These are phyloP conservation scores for Groenewaldozyma salmanticensis DNA, from an alignment of 805 yeast genomes.

Conservation along the genomic window DNA sequence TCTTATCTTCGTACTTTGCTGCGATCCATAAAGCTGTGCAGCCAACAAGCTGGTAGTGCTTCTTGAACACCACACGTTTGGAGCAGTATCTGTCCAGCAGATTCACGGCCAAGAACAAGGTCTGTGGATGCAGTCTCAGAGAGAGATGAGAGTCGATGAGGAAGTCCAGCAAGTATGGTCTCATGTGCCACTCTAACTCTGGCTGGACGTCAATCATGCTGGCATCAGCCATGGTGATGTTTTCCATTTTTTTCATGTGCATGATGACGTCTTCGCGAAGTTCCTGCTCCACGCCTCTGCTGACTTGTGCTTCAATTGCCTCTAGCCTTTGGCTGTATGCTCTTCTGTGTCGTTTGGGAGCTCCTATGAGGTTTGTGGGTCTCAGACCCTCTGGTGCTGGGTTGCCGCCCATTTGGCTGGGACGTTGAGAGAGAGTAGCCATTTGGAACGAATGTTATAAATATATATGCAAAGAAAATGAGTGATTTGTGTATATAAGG, in stretches of 20 bases:
- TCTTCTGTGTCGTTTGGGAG: slow-evolving; percentile 5
- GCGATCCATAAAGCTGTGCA: slow-evolving; percentile 92
- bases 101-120: slow-evolving; percentile 56
- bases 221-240: slow-evolving; percentile 39
- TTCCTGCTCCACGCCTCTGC: slow-evolving; percentile 23
- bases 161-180: slow-evolving; percentile 72
- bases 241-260: slow-evolving; percentile 28
- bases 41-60: slow-evolving; percentile 83
- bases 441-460: too few relatives aligned
- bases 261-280: slow-evolving; percentile 29
- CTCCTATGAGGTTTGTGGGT: slow-evolving; percentile 1
- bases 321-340: slow-evolving; percentile 11
- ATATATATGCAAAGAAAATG: too few relatives aligned
- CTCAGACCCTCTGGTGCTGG: not conserved
- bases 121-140: slow-evolving; percentile 56
- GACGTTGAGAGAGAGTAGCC: too few relatives aligned
- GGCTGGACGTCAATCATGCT: slow-evolving; percentile 79
- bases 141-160: slow-evolving; percentile 55
- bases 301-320: slow-evolving; percentile 11
- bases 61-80: slow-evolving; percentile 70
- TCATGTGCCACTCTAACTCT: slow-evolving; percentile 61
- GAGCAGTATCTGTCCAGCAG: slow-evolving; percentile 88
- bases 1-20: slow-evolving; percentile 67
- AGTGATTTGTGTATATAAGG: too few relatives aligned
- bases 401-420: too few relatives aligned